Conservation (phyloP, 257 asterid species). For the Avicennia marina region DNA sequence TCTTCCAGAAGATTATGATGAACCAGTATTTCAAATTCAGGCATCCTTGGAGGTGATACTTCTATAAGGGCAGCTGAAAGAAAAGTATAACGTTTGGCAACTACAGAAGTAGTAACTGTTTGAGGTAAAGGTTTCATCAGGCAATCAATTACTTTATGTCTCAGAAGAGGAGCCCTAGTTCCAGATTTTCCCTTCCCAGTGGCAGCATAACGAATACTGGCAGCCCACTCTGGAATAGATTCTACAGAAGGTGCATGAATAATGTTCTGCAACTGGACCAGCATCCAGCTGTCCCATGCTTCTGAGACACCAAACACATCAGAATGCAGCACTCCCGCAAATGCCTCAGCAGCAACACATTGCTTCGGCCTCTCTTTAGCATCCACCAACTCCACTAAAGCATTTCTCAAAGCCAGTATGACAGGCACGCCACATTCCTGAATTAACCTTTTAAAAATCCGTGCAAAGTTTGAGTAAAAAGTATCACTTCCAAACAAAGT, state of each 20-base stretch:
- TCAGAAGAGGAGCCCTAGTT: conserved; percentile 69
- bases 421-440: conserved; percentile 98
- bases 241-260: conserved; percentile 82
- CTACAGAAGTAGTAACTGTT: conserved; percentile 69
- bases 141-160: conserved; percentile 81
- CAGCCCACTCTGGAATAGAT: conserved; percentile 94
- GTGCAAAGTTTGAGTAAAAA: conserved; percentile 84
- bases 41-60: conserved; percentile 79
- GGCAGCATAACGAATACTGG: conserved; percentile 91
- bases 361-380: conserved; percentile 95
- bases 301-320: conserved; percentile 83
- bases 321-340: conserved; percentile 94
- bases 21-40: conserved; percentile 52
- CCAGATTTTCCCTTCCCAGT: conserved; percentile 96
- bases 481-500: conserved; percentile 79
- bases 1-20: conserved; percentile 82
- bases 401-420: conserved; percentile 57
- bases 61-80: conserved; percentile 91
- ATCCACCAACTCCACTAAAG: conserved; percentile 72
- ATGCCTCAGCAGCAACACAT: conserved; percentile 99
- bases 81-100: conserved; percentile 85
- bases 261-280: conserved; percentile 60
- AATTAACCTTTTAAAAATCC: conserved; percentile 81
- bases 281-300: conserved; percentile 95
- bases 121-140: conserved; percentile 78